Conservation (phyloP, 2,329 filamentous ascomycete species). For the Hymenoscyphus repandus region DNA sequence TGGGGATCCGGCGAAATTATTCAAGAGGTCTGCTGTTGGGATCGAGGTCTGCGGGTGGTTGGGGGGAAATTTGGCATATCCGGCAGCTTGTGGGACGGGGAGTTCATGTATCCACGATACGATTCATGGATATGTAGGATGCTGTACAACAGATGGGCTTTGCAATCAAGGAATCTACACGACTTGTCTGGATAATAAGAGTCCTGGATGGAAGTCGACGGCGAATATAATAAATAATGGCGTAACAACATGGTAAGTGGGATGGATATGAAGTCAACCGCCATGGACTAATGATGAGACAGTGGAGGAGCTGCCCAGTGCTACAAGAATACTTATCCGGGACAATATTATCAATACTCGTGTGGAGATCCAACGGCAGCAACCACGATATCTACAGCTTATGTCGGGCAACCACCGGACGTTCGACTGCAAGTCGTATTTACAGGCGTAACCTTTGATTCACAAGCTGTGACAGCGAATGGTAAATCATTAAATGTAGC, state of each 20-base stretch:
- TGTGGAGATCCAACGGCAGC: constrained; percentile 25
- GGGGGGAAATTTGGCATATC: constrained; percentile 18
- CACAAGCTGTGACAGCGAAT: constrained; percentile 6
- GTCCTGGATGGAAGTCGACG: constrained; percentile 20
- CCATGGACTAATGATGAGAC: constrained; percentile 13
- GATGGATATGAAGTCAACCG: background rate
- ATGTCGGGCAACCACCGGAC: constrained; percentile 23
- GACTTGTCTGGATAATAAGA: constrained; percentile 26
- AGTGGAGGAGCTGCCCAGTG: constrained; percentile 21
- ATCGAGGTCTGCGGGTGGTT: constrained; percentile 29
- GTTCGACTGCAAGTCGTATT: constrained; percentile 26
- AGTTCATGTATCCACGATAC: constrained; percentile 29
- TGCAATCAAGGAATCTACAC: constrained; percentile 29
- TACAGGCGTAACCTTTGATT: constrained; percentile 23
- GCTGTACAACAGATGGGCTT: constrained; percentile 25
- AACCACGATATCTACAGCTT: constrained; percentile 23
- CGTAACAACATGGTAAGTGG: constrained; percentile 26
- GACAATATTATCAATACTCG: constrained; percentile 25
- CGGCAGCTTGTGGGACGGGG: constrained; percentile 23
- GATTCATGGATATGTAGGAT: constrained; percentile 24
- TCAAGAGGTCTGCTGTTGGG: constrained; percentile 23
- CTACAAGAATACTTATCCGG: constrained; percentile 27
- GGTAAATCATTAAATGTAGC: constrained; percentile 4
- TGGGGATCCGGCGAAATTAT: constrained; percentile 18
- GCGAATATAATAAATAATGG: constrained; percentile 23